Conservation (phyloP, 176 grass and related monocot genomes). For the Phoenix roebelenii region DNA sequence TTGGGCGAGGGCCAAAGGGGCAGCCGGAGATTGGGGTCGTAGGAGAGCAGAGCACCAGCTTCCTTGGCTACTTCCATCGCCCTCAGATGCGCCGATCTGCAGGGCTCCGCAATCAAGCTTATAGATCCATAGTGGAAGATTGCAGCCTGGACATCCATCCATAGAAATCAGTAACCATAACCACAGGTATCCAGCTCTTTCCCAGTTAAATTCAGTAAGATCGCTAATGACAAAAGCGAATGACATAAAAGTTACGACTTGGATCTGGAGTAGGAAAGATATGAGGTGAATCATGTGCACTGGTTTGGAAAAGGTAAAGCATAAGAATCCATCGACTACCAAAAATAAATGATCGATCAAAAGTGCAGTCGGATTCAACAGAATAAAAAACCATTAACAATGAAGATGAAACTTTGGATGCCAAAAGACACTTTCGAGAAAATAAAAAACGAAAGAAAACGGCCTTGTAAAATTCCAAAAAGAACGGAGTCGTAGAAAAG, state of each 20-base stretch:
- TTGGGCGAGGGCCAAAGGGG: constrained; percentile 3
- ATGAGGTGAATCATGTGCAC: not conserved
- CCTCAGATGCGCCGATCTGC: too few relatives aligned
- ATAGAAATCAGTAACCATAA: too few relatives aligned
- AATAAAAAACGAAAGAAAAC: too few relatives aligned
- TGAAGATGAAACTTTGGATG: too few relatives aligned
- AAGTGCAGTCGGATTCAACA: not conserved
- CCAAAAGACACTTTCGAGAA: too few relatives aligned
- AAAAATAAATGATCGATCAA: too few relatives aligned
- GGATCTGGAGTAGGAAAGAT: not conserved
- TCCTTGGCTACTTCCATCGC: too few relatives aligned
- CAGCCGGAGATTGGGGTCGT: constrained; percentile 11
- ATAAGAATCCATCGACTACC: not conserved
- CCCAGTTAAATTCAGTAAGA: too few relatives aligned
- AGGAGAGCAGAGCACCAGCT: not conserved
- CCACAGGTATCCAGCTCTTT: too few relatives aligned
- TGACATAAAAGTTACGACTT: not conserved
- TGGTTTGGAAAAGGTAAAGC: not conserved
- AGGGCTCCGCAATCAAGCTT: constrained; percentile 4
- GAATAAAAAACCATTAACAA: not conserved
- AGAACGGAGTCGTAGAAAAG: too few relatives aligned
- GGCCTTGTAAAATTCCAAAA: too few relatives aligned
- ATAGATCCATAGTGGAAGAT: constrained; percentile 6
- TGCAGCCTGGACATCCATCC: not conserved
- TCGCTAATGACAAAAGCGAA: too few relatives aligned